Conservation (phyloP, 345 rosid species). For the Salix suchowensis region DNA sequence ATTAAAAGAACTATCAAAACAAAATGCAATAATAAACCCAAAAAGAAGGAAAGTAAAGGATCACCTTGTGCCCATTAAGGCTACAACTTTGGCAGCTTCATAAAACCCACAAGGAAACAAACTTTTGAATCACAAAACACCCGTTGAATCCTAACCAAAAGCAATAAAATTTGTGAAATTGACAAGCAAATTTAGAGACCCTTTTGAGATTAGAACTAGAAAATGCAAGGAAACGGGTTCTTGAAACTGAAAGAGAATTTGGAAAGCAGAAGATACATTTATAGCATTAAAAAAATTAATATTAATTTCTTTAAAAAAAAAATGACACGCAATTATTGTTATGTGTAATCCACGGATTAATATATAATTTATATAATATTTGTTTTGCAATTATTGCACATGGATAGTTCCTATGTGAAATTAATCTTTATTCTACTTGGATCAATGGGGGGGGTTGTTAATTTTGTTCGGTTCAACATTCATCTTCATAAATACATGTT, state of each 20-base stretch:
- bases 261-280: not conserved
- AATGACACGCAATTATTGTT: no score
- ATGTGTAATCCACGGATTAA: no score
- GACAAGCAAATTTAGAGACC: not conserved
- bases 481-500: no score
- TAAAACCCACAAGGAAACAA: not conserved
- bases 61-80: conserved; percentile 39
- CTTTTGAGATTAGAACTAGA: conserved; percentile 19
- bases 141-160: not conserved
- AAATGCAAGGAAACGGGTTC: not conserved
- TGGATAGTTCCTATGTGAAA: no score
- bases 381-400: no score
- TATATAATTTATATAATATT: no score
- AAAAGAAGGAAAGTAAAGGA: not conserved
- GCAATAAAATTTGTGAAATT: not conserved
- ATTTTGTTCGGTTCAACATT: no score
- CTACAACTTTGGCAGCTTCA: conserved; percentile 12
- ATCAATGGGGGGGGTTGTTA: not conserved
- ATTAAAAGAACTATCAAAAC: not conserved
- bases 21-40: not conserved
- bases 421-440: no score
- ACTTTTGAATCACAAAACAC: not conserved
- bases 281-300: no score
- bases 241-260: not conserved
- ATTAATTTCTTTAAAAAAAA: no score